phyloP scores from a whole-genome alignment of 1,284 basidiomycete genomes.

The Cryptococcus depauperatus region DNA sequence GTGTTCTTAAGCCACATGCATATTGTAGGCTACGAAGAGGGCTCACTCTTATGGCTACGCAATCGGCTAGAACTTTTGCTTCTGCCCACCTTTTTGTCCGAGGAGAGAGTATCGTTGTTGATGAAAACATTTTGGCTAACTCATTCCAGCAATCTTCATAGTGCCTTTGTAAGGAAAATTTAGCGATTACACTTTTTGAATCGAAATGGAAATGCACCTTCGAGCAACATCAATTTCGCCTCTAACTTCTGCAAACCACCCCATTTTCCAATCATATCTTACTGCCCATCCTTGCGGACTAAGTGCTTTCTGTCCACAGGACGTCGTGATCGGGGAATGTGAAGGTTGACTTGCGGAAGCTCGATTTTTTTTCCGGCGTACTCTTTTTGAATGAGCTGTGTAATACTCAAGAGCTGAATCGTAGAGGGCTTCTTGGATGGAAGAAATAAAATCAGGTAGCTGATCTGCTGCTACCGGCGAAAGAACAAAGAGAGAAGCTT shows the following conservation, averaged over 20 bases:
- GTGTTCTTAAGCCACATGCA: slow-evolving; percentile 2
- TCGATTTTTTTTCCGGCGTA: slow-evolving; percentile 76
- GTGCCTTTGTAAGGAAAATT: slow-evolving; percentile 52
- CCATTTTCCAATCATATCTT: slow-evolving; percentile 95
- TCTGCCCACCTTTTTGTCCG: slow-evolving; percentile 97
- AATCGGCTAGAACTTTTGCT: slow-evolving; percentile 90
- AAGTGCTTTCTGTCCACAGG: slow-evolving; percentile 49
- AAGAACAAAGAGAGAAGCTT: slow-evolving; percentile 86
- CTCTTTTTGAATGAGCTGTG: slow-evolving; percentile 79
- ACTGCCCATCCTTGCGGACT: slow-evolving; percentile 86
- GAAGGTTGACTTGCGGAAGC: slow-evolving; percentile 51
- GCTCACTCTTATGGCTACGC: slow-evolving; percentile 72
- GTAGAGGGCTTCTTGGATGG: slow-evolving; percentile 76
- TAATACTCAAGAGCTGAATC: slow-evolving; percentile 89
- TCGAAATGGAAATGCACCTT: slow-evolving; percentile 51
- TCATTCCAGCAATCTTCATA: slow-evolving; percentile 83
- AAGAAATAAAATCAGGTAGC: slow-evolving; percentile 70
- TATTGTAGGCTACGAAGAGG: background rate
- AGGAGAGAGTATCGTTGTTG: slow-evolving; percentile 73
- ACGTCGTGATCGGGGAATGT: slow-evolving; percentile 46
- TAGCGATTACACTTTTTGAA: background rate
- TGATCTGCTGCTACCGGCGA: slow-evolving; percentile 78
- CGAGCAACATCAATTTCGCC: slow-evolving; percentile 82
- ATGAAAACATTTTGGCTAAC: slow-evolving; percentile 75
- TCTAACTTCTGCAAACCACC: slow-evolving; percentile 86